Evolutionary conservation across 1,284 basidiomycete genomes (phyloP).

Genomic region (Heterobasidion parviporum): DNA sequence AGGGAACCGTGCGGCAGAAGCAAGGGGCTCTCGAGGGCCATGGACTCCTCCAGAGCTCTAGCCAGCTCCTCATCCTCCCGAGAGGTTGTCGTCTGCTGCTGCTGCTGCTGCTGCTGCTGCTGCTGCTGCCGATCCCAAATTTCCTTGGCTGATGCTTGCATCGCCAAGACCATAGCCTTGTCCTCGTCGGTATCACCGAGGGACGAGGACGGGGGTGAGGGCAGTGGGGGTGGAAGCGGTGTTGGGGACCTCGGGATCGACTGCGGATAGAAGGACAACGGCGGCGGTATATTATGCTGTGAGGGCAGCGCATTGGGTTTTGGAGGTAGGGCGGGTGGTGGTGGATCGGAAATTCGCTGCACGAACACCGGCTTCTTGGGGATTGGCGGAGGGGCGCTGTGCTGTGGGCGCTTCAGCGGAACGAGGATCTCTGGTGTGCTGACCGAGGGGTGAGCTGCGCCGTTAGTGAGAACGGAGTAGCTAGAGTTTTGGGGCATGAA

Average conservation of each 20-base stretch:
- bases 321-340: slow-evolving; percentile 22
- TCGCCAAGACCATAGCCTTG: slow-evolving; percentile 25
- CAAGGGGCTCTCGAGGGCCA: slow-evolving; percentile 14
- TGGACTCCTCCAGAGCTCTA: slow-evolving; percentile 55
- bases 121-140: slow-evolving; percentile 29
- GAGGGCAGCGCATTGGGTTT: slow-evolving; percentile 20
- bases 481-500: not conserved
- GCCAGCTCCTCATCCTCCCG: slow-evolving; percentile 61
- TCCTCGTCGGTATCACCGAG: slow-evolving; percentile 16
- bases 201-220: slow-evolving; percentile 13
- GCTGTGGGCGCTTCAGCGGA: not conserved
- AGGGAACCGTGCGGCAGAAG: not conserved
- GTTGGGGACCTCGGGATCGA: not conserved
- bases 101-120: slow-evolving; percentile 25
- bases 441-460: not conserved
- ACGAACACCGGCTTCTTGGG: slow-evolving; percentile 8
- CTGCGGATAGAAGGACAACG: not conserved
- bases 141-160: slow-evolving; percentile 50
- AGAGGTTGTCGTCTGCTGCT: slow-evolving; percentile 20
- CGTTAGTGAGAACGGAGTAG: slow-evolving; percentile 2
- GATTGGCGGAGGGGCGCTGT: not conserved
- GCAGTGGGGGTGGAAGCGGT: not conserved
- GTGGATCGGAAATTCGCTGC: slow-evolving; percentile 21
- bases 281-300: not conserved
- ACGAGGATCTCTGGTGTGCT: not conserved